These are phyloP conservation scores for Nakazawaea molendinolei DNA, from an alignment of 805 yeast genomes.

Conservation along the genomic window DNA sequence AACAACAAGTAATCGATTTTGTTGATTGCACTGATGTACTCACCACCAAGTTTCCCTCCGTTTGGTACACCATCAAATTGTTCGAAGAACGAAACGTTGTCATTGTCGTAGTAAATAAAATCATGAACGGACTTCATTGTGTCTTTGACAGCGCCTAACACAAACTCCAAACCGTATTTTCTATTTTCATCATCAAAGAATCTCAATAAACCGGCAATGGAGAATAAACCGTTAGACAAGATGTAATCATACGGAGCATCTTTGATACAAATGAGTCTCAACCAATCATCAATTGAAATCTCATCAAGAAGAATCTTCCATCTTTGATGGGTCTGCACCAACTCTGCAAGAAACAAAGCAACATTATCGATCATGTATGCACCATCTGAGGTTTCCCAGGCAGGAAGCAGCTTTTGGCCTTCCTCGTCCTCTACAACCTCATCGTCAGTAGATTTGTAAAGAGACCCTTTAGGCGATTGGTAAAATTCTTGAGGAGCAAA, in stretches of 20 bases:
- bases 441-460: constrained; percentile 37
- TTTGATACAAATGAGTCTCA: constrained; percentile 39
- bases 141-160: constrained; percentile 15
- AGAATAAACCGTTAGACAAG: constrained; percentile 45
- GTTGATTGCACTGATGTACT: constrained; percentile 29
- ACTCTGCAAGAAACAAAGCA: constrained; percentile 41
- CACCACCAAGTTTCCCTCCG: constrained; percentile 24
- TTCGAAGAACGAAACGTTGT: constrained; percentile 29
- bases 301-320: constrained; percentile 35
- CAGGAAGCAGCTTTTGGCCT: constrained; percentile 30
- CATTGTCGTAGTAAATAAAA: constrained; percentile 23
- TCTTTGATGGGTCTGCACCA: constrained; percentile 44
- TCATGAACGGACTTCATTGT: constrained; percentile 16
- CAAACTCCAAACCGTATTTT: constrained; percentile 33
- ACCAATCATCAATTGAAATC: constrained; percentile 36
- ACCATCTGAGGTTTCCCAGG: constrained; percentile 47
- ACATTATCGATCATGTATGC: constrained; percentile 45
- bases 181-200: constrained; percentile 50
- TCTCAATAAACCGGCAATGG: constrained; percentile 47
- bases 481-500: constrained; percentile 39
- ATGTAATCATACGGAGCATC: constrained; percentile 59
- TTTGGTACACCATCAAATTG: constrained; percentile 23
- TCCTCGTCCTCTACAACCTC: constrained; percentile 34
- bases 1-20: constrained; percentile 38
- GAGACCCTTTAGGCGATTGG: constrained; percentile 30